Evolutionary conservation across 2,329 filamentous ascomycete species (phyloP), one percentile per base, ranked within the genome.

Genomic region (Colletotrichum sp.): DNA sequence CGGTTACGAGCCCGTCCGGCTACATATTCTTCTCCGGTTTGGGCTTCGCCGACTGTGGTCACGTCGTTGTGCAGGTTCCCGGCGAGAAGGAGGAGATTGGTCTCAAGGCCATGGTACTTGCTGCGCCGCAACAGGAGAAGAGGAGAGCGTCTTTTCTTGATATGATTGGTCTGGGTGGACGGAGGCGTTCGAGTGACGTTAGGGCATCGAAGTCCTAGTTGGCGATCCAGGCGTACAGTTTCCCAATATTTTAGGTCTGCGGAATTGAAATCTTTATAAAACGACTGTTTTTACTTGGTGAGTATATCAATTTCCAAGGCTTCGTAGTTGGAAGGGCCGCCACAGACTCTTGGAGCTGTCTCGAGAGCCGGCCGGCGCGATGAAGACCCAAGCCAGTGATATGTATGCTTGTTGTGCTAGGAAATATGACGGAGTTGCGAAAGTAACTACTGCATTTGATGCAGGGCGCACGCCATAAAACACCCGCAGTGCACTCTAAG

Each of bases 1-100:
- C 38, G 1, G 3, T 47, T 0, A 47, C 38, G 18, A 47, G 38
- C 1, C 0, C 38, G 9, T 47, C 18, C 0, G 38, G 38, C 1
- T 47, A 47, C 9, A 47, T 47, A n/a, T 47, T 47, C 9, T 47
- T 47, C 38, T 47, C 38, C n/a, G 38, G 38, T 47, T 18, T 47
- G 18, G 38, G 38, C 38, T 47, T 47, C 18, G 38, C 38, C 38
- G 38, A 47, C 38, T 47, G 38, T 12, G 38, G 18, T 12, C 38
- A 47, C 0, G 18, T 47, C 38, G 38, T n/a, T 47, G 38, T 47
- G 38, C 38, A 47, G 18, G 38, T 47, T 47, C 18, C 38, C 38
- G 38, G 18, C 18, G 38, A 47, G 38, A 11, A 47, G 5, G 38
- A 47, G 5, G 38, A 47, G 18, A 47, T 47, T n/a, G 38, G 38